Evolutionary conservation across 805 yeast species (phyloP), one percentile per base, ranked within the genome.

Genomic region (Zygoascus tannicola): DNA sequence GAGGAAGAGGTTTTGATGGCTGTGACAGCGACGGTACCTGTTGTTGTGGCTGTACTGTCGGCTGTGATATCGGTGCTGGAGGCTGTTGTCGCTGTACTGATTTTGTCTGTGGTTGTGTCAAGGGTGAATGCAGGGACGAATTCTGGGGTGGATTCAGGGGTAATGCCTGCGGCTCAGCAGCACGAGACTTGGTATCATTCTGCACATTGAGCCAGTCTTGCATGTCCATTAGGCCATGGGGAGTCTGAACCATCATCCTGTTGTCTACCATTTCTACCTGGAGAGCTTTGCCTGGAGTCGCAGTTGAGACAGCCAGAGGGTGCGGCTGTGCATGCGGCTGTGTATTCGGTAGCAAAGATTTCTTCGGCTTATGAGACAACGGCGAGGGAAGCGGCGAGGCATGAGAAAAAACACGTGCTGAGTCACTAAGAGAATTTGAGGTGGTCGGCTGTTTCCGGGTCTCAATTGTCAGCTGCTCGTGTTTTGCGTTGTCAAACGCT

Each of bases 161-260:
- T 7, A 7, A 7, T n/a, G 20, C n/a, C 7, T 7, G n/a, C n/a
- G n/a, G 7, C 8, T 33, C 20, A 23, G 16, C 19, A 7, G 26
- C 22, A 5, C 39, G 7, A 12, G 30, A 7, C 12, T 12, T 26
- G 30, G 30, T 12, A 22, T 37, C 4, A 41, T 51, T 51, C 39
- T 36, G 51, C 26, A 35, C 42, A 32, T 49, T 48, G 21, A 55
- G 50, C 58, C 59, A 54, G 14, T 55, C 55, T 43, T 57, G 61
- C 60, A 57, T 56, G 44, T 57, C 61, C 20, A 51, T 44, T 35
- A 33, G 47, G 8, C 42, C 40, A 5, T 48, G 45, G 12, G 45
- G 48, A 4, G 52, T 41, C 32, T 46, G 38, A 34, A 56, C 57
- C 56, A 52, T 54, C 52, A 56, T 49, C 14, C 59, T 47, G 42